A percentile compares a stretch with the other conserved stretches of the same genome.
phyloP scores from a whole-genome alignment of 208 protist genomes.

The Wallacemonas rigidus region DNA sequence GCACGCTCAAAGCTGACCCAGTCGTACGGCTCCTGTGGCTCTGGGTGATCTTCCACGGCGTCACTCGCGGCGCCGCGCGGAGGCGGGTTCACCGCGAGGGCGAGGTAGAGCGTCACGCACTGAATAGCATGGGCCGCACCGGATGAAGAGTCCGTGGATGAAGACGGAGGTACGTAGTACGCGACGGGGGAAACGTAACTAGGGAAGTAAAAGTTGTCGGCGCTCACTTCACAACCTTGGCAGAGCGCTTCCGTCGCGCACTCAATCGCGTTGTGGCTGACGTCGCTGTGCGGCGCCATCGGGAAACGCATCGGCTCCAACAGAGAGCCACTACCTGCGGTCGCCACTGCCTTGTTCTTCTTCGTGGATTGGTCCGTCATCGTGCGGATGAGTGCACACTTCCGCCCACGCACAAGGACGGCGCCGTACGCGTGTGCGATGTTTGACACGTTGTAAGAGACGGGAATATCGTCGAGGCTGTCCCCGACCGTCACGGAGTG shows the following conservation, averaged over 20 bases:
- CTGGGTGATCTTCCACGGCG: slow-evolving; percentile 50
- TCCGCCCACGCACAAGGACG: slow-evolving; percentile 77
- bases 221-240: slow-evolving; percentile 77
- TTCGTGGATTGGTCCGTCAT: neutral
- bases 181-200: slow-evolving; percentile 63
- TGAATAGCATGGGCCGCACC: slow-evolving; percentile 2
- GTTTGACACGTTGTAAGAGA: slow-evolving; percentile 57
- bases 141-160: neutral
- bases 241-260: slow-evolving; percentile 76
- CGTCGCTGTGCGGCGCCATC: slow-evolving; percentile 29
- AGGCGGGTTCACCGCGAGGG: slow-evolving; percentile 61
- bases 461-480: slow-evolving; percentile 45
- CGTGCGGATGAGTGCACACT: slow-evolving; percentile 77
- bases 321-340: neutral
- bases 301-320: slow-evolving; percentile 46
- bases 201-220: slow-evolving; percentile 82
- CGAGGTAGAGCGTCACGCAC: slow-evolving; percentile 66
- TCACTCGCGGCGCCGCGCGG: slow-evolving; percentile 57
- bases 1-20: slow-evolving; percentile 69
- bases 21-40: slow-evolving; percentile 76
- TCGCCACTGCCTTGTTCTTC: no score
- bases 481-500: slow-evolving; percentile 62
- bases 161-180: slow-evolving; percentile 38
- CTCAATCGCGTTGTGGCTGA: slow-evolving; percentile 49
- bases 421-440: slow-evolving; percentile 68